Base-by-base conservation (phyloP, 495 filamentous ascomycete species). In the Lepraria neglecta region DNA sequence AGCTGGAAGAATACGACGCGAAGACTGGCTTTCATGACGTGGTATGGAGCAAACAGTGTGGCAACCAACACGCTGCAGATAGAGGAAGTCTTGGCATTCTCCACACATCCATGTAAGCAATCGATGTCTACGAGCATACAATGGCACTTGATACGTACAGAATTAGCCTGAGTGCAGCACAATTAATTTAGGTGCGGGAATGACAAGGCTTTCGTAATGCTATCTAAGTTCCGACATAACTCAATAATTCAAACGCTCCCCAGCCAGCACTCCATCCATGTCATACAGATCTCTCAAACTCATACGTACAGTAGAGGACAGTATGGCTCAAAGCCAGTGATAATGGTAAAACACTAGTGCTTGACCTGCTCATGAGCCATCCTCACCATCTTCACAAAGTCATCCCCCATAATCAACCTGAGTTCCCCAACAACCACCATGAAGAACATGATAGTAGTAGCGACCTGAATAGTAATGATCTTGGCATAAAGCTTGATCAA, bases 401-500 rank as follows among this genome's bases (percentile, higher is more conserved):
- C 59, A 54, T 69, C 61, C 5, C 72, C 70, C 42, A 71, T 66
- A 35, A 74, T 68, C 14, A 72, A 59, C 44, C 64, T 61, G 12
- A 81, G 12, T 67, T 82, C 69, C 21, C 45, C 70, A 45, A 64
- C 60, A 0, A 83, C 6, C 10, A 75, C 45, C 31, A 75, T 33
- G 17, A 72, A 60, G 52, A 82, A 69, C 21, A 84, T 47, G 7
- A 79, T 59, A 4, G 68, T 58, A 52, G 84, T 64, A 3, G 77
- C 71, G 42, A 79, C 12, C 53, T 82, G 71, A 24, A 85, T 76
- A 10, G 75, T 76, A 27, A 83, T 58, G 48, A 86, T 76, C 82
- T 92, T 92, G 68, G 72, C 73, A 51, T 87, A 82, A 12, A 91
- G 77, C 76, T 84, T 85, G 63, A 84, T 70, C 60, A 91, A 78